Conservation (phyloP, 1,284 basidiomycete genomes). For the Vanrija humicola region DNA sequence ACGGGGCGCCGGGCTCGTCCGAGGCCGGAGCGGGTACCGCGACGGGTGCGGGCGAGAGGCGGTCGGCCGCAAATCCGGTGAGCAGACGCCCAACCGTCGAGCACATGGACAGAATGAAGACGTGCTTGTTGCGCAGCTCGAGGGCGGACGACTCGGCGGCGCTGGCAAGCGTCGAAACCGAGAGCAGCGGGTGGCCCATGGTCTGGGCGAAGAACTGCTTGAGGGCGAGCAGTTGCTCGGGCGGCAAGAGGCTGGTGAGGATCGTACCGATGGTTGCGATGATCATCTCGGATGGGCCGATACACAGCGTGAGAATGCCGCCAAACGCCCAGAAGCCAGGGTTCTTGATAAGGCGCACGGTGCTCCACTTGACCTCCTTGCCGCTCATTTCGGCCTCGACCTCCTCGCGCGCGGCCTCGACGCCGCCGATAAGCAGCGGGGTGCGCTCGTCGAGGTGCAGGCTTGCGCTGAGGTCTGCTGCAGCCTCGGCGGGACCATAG, state of each 20-base stretch:
- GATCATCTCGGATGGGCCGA: slow-evolving; percentile 48
- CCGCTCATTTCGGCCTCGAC: slow-evolving; percentile 31
- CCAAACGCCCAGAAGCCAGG: slow-evolving; percentile 48
- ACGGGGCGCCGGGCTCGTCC: slow-evolving; percentile 16
- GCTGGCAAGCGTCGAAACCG: background rate
- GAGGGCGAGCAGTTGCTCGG: slow-evolving; percentile 6
- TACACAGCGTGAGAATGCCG: slow-evolving; percentile 37
- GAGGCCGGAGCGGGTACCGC: slow-evolving; percentile 27
- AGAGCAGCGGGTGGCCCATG: too few relatives aligned
- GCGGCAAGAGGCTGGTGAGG: slow-evolving; percentile 43
- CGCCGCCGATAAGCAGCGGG: slow-evolving; percentile 47
- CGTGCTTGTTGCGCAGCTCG: slow-evolving; percentile 45
- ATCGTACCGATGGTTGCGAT: slow-evolving; percentile 48
- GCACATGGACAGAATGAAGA: slow-evolving; percentile 44
- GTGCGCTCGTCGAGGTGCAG: slow-evolving; percentile 44
- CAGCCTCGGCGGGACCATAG: slow-evolving; percentile 1
- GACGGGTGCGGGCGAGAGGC: slow-evolving; percentile 35
- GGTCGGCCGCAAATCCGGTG: slow-evolving; percentile 44
- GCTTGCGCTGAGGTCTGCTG: slow-evolving; percentile 12
- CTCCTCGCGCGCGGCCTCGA: slow-evolving; percentile 43
- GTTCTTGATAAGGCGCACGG: slow-evolving; percentile 31
- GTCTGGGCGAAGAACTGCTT: background rate
- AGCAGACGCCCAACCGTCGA: slow-evolving; percentile 44
- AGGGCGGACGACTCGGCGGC: slow-evolving; percentile 23
- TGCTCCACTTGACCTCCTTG: slow-evolving; percentile 40